A percentile compares a stretch with the other conserved stretches of the same genome.
These are phyloP conservation scores for Cadophora malorum DNA, from an alignment of 2,329 filamentous ascomycete genomes.

Conservation along the genomic window DNA sequence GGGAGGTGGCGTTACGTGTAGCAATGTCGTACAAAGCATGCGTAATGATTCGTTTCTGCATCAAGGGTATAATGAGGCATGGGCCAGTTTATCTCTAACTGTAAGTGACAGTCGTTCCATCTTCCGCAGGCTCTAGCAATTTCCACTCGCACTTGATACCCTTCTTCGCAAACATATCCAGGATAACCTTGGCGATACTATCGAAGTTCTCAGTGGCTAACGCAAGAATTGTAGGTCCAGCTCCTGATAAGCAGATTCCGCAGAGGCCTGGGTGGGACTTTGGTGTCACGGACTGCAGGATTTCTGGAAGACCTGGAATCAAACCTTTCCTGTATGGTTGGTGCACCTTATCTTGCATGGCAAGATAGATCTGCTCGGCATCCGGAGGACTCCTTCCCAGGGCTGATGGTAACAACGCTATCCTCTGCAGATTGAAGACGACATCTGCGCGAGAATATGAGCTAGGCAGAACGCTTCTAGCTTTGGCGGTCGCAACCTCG, in stretches of 20 bases:
- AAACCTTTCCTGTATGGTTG: slow-evolving; percentile 93
- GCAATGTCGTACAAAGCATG: background rate
- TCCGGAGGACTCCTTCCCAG: slow-evolving; percentile 90
- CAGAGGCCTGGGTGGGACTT: slow-evolving; percentile 85
- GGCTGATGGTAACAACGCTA: slow-evolving; percentile 88
- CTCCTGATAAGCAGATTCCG: slow-evolving; percentile 93
- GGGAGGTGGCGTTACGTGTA: background rate
- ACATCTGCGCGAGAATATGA: slow-evolving; percentile 83
- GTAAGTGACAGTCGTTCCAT: slow-evolving; percentile 48
- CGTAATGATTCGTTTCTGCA: background rate
- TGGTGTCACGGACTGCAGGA: slow-evolving; percentile 90
- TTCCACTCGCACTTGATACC: slow-evolving; percentile 85
- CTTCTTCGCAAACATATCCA: slow-evolving; percentile 74
- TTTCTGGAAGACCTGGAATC: slow-evolving; percentile 89
- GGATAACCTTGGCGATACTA: slow-evolving; percentile 80
- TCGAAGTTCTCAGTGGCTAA: slow-evolving; percentile 91
- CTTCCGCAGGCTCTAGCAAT: slow-evolving; percentile 85
- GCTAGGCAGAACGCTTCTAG: slow-evolving; percentile 82
- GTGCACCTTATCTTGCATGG: slow-evolving; percentile 98
- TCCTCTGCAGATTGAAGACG: slow-evolving; percentile 91
- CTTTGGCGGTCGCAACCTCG: slow-evolving; percentile 92
- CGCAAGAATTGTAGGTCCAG: slow-evolving; percentile 92
- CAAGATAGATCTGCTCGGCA: slow-evolving; percentile 91
- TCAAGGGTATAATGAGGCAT: background rate
- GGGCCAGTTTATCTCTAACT: slow-evolving; percentile 31